phyloP scores from a whole-genome alignment of 139 green algal species.

The Chlamydomonas eustigma region DNA sequence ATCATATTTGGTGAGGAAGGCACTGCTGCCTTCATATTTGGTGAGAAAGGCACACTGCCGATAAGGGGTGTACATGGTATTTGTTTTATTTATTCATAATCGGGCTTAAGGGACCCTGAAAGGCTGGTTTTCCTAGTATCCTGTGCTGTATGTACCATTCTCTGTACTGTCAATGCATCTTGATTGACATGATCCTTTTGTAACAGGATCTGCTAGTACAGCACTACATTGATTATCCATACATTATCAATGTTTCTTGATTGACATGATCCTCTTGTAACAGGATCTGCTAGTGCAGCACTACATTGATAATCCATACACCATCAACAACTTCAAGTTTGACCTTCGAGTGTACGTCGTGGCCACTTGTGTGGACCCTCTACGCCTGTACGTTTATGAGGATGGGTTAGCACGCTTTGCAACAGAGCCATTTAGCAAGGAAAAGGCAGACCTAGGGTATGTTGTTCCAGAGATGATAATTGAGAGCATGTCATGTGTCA shows the following conservation, averaged over 20 bases:
- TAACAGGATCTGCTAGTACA: constrained; percentile 61
- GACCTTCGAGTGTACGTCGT: constrained; percentile 52
- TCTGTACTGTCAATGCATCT: too few relatives aligned
- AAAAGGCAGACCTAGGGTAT: constrained; percentile 44
- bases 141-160: too few relatives aligned
- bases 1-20: too few relatives aligned
- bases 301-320: constrained; percentile 62
- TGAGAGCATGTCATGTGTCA: neutral
- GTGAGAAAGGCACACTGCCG: too few relatives aligned
- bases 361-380: constrained; percentile 57
- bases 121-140: too few relatives aligned
- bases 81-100: too few relatives aligned
- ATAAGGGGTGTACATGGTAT: too few relatives aligned
- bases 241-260: constrained; percentile 38
- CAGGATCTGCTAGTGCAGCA: constrained; percentile 58
- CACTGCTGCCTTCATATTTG: too few relatives aligned
- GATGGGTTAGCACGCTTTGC: constrained; percentile 71
- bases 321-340: constrained; percentile 63
- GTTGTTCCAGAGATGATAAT: constrained; percentile 1
- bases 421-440: constrained; percentile 51
- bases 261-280: too few relatives aligned
- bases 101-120: too few relatives aligned
- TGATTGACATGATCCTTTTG: too few relatives aligned
- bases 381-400: constrained; percentile 57
- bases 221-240: constrained; percentile 63